Conservation (phyloP, 2,329 filamentous ascomycete genomes). For the Leptodontidium sp. region DNA sequence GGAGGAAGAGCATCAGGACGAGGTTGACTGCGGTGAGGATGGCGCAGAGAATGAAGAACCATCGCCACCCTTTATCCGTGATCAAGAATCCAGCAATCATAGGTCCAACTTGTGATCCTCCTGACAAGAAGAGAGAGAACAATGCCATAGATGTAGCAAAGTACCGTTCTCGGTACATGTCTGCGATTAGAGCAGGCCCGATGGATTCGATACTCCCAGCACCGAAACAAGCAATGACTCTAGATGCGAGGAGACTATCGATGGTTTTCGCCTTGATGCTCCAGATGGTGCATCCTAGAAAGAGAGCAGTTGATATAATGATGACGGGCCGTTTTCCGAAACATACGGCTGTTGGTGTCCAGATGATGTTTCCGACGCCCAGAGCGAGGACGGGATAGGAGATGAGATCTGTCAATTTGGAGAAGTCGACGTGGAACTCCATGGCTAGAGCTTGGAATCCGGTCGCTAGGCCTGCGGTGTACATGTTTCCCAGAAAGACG, state of each 20-base stretch:
- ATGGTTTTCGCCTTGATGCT: conserved; percentile 45
- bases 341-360: conserved; percentile 36
- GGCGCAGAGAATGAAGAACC: conserved; percentile 49
- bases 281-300: conserved; percentile 47
- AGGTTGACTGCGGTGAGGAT: conserved; percentile 47
- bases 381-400: conserved; percentile 38
- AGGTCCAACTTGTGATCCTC: conserved; percentile 48
- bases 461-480: conserved; percentile 31
- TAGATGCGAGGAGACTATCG: conserved; percentile 46
- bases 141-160: conserved; percentile 46
- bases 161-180: conserved; percentile 35
- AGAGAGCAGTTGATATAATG: conserved; percentile 46
- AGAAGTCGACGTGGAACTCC: conserved; percentile 32
- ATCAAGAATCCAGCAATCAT: conserved; percentile 49
- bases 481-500: conserved; percentile 35
- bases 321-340: conserved; percentile 50
- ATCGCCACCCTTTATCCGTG: conserved; percentile 48
- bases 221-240: conserved; percentile 47
- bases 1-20: conserved; percentile 45
- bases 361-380: conserved; percentile 34
- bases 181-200: conserved; percentile 47
- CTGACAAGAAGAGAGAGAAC: conserved; percentile 47
- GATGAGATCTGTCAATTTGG: conserved; percentile 31
- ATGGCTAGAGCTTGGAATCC: conserved; percentile 34
- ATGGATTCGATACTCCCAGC: conserved; percentile 45